Base-by-base conservation (phyloP, 441 rosid species). In the Croton laevigatus region DNA sequence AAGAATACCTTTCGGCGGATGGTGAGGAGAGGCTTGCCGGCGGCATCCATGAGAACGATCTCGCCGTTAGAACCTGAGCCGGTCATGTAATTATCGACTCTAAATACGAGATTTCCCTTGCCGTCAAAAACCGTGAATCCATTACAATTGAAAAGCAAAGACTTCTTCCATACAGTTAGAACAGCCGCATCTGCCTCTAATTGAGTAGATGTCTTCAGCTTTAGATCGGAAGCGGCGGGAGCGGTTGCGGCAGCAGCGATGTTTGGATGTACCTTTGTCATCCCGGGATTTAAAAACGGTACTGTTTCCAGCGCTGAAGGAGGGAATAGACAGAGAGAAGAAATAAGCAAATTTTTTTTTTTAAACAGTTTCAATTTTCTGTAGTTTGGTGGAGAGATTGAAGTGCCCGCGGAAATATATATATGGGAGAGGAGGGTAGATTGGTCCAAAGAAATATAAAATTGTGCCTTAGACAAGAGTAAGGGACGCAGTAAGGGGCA, bases 101-200 rank as follows among this genome's bases (percentile, higher is more conserved):
- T 79, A 64, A 83, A 94, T 20, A 86, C 87, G 46, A 94, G 91
- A 60, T 91, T 75, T 12, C 98, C 98, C 59, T 66, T 83, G 65
- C 83, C 60, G 68, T 90, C 97, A 42, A 73, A 91, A 58, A 94
- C 98, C 3, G 98, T 90, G 71, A 87, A 94, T 9, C 98, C 98
- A 34, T 87, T 88, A 77, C 98, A 90, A 80, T 89, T 91, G 80
- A 94, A 90, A 36, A 94, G 86, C 74, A 94, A 82, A 2, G 98
- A 94, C 75, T 94, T 94, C 83, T 81, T 90, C 98, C 98, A 94
- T 59, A 94, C 98, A 19, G 97, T 94, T n/a, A 94, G 71, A 23
- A 81, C 84, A 37, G 76, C 74, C 23, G 78, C 73, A 40, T 69
- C 82, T 0, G 60, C n/a, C 8, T 59, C 75, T 11, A 44, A 27